phyloP scores from a whole-genome alignment of 2,329 filamentous ascomycete species.

The Rhynchosporium secalis region DNA sequence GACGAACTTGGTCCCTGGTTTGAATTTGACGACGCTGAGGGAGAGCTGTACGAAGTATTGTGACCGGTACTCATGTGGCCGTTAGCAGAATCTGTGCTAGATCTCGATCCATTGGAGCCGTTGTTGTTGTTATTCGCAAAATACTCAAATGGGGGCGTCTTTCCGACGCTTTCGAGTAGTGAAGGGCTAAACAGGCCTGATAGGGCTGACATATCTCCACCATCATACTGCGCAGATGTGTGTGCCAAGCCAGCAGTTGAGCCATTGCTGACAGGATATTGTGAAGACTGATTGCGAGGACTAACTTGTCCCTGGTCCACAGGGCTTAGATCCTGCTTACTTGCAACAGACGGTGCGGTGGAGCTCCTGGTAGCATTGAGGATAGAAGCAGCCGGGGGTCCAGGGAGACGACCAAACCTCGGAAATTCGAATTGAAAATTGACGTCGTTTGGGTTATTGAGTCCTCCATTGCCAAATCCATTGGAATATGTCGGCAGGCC shows the following conservation, averaged over 20 bases:
- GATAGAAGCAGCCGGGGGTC: slow-evolving; percentile 40
- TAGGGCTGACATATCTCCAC: slow-evolving; percentile 52
- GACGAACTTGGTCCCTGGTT: slow-evolving; percentile 62
- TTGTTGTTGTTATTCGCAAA: slow-evolving; percentile 45
- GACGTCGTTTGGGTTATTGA: slow-evolving; percentile 67
- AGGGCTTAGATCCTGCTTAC: slow-evolving; percentile 28
- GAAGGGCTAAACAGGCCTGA: slow-evolving; percentile 61
- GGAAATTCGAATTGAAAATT: slow-evolving; percentile 97
- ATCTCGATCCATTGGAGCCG: slow-evolving; percentile 48
- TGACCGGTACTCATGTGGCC: slow-evolving; percentile 40
- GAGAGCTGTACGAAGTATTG: slow-evolving; percentile 62
- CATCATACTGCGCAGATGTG: slow-evolving; percentile 28
- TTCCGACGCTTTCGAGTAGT: slow-evolving; percentile 48
- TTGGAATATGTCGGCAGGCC: slow-evolving; percentile 40
- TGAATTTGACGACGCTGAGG: slow-evolving; percentile 62
- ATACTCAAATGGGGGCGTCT: slow-evolving; percentile 44
- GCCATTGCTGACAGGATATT: slow-evolving; percentile 41
- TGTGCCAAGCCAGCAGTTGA: slow-evolving; percentile 36
- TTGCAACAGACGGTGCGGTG: slow-evolving; percentile 28
- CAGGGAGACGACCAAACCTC: slow-evolving; percentile 76
- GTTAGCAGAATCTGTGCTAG: slow-evolving; percentile 37
- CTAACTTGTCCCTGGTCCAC: slow-evolving; percentile 32
- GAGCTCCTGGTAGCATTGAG: slow-evolving; percentile 29
- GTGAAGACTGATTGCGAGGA: slow-evolving; percentile 33
- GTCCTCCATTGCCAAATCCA: slow-evolving; percentile 49